Evolutionary conservation across 73 alveolate species (phyloP), one percentile per base, ranked within the genome.

Genomic region (Symbiodinium natans): DNA sequence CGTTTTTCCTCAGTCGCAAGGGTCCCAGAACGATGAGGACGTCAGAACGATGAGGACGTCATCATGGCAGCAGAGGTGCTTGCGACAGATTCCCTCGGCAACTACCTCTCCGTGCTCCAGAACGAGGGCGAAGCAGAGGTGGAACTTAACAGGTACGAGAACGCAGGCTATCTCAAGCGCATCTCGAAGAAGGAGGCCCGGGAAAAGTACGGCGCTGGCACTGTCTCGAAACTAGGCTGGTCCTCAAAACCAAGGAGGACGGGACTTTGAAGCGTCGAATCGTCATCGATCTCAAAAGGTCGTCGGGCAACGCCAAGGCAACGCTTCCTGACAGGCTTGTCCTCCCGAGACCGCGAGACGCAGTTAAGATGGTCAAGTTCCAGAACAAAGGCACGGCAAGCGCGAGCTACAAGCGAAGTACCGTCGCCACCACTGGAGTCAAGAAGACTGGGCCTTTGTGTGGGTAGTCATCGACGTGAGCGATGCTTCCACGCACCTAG

Each of bases 301-400:
- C 56, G 25, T n/a, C 46, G 33, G 93, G 93, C 10, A 84, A 84
- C 54, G 11, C 39, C 19, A 85, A 85, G 27, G 80, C 93, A 3
- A 33, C 0, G 34, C 48, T 85, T 27, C 31, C 31, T 23, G 82
- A 85, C 15, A 4, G 48, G 82, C 38, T 85, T 36, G 1, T 34
- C 1, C 48, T 85, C 2, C 93, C 93, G 27, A 42, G 93, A 52
- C 17, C 48, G 2, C 0, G 3, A 41, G 93, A 86, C 56, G 82
- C 54, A 2, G 83, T 86, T 15, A 31, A 27, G 39, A 21, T 13
- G 59, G 33, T 27, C 36, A 5, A 0, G 46, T 27, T 59, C 31
- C 34, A 23, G 9, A 15, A 23, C 8, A 27, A 59, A 17, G 77
- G 2, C 38, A 2, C 1, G 36, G 36, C 10, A 0, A 21, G 3